Base-by-base conservation (phyloP, 2,329 filamentous ascomycete genomes). In the Penicillium sp. region DNA sequence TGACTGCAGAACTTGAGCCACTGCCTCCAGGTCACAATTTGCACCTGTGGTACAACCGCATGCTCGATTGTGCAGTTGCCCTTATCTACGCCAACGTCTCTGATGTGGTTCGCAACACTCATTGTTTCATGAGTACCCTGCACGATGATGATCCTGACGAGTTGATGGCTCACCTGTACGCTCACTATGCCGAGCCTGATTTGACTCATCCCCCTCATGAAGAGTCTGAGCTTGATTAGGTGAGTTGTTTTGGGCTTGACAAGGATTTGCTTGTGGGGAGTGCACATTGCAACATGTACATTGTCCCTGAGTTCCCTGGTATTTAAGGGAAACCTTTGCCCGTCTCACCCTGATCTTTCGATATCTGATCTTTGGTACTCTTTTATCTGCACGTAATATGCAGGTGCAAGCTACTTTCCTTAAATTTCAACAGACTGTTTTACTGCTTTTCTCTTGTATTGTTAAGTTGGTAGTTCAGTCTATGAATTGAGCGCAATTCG, bases 81-180 rank as follows among this genome's bases (percentile, higher is more conserved):
- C 31, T 55, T 3, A 53, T 59, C 18, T 59, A 47, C 6, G 9
- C 21, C 35, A 50, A 52, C 7, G 48, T 59, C 25, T 55, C 55
- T 2, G 21, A 39, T 2, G 37, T 40, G 12, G 25, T 55, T 10
- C 52, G 52, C 5, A 29, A 46, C 3, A n/a, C 42, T 2, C 13
- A 18, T 12, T 58, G 52, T 21, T 48, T 59, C 12, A 12, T 54
- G 13, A 12, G 2, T 3, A 23, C 18, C n/a, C 6, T 27, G n/a
- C 1, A 10, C 3, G 10, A 23, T 0, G 45, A 46, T 23, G 32
- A 32, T 29, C 25, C 48, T 5, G 27, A 34, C 6, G 3, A 15
- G 1, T n/a, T 57, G 32, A 54, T 59, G 47, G 1, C 12, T 3
- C 38, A 51, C n/a, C 42, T 57, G 9, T 50, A 21, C 16, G 25